Evolutionary conservation across 176 grass and related monocot species (phyloP).

Genomic region (Guadua angustifolia): DNA sequence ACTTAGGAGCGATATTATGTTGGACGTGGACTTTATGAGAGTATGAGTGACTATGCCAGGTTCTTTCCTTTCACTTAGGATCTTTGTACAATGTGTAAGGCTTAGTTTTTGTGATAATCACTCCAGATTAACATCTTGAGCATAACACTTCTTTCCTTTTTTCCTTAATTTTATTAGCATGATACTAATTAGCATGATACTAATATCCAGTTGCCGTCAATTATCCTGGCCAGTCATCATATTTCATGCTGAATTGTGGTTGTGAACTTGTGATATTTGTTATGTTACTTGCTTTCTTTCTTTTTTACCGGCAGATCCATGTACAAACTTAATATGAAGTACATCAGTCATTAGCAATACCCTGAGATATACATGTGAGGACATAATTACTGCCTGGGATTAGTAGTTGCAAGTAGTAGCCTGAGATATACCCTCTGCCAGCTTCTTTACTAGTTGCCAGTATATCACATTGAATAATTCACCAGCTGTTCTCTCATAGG

Average conservation of each 20-base stretch:
- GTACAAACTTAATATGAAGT: not conserved
- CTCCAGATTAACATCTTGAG: not conserved
- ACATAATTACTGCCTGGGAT: not conserved
- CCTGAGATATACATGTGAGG: not conserved
- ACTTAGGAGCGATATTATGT: conserved; percentile 90
- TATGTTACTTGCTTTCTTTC: not conserved
- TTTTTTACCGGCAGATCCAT: not conserved
- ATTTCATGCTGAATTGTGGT: conserved; percentile 1
- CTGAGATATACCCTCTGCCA: conserved; percentile 9
- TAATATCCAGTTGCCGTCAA: not conserved
- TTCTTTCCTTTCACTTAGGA: conserved; percentile 43
- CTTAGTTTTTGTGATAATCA: not conserved
- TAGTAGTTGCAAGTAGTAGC: not conserved
- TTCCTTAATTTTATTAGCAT: not conserved
- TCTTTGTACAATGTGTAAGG: not conserved
- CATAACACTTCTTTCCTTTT: not conserved
- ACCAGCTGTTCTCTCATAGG: not conserved
- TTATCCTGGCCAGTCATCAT: not conserved
- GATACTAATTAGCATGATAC: conserved; percentile 12
- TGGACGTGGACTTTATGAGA: conserved; percentile 91
- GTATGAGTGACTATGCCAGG: conserved; percentile 79
- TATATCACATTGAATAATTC: conserved; percentile 6
- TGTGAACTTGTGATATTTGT: not conserved
- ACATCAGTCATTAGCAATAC: not conserved
- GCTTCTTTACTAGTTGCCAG: conserved; percentile 2